phyloP scores from a whole-genome alignment of 2,329 filamentous ascomycete species.

The Dactylellina cionopaga region DNA sequence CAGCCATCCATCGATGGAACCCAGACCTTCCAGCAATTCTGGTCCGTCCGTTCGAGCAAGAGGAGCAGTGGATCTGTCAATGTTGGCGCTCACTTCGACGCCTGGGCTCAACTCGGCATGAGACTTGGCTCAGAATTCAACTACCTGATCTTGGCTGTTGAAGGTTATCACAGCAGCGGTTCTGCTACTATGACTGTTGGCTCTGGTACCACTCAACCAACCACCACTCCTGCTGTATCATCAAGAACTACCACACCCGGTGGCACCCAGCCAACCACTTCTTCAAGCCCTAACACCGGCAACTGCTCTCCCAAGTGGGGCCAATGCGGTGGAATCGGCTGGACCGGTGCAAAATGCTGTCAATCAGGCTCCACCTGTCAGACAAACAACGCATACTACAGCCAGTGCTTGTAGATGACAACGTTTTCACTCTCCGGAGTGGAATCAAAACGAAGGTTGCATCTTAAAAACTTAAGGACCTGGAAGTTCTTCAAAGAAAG shows the following conservation, averaged over 20 bases:
- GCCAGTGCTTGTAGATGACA: conserved; percentile 46
- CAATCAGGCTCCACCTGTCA: conserved; percentile 58
- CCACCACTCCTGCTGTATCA: conserved; percentile 14
- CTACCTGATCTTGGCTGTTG: conserved; percentile 68
- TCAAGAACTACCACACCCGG: conserved; percentile 1
- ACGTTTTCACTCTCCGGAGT: neutral
- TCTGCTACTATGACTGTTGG: conserved; percentile 64
- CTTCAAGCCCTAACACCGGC: conserved; percentile 4
- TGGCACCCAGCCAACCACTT: conserved; percentile 8
- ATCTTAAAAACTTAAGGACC: neutral
- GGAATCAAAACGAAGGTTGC: neutral
- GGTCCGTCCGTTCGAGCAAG: conserved; percentile 66
- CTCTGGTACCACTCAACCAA: conserved; percentile 12
- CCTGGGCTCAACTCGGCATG: conserved; percentile 66
- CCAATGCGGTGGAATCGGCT: conserved; percentile 60
- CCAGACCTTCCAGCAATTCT: conserved; percentile 67
- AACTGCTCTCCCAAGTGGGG: conserved; percentile 58
- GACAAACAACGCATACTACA: conserved; percentile 58
- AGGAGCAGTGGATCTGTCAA: conserved; percentile 66
- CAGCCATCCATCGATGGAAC: conserved; percentile 66
- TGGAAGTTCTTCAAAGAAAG: neutral
- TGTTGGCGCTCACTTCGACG: conserved; percentile 66
- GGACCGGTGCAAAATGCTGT: conserved; percentile 59
- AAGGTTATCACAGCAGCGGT: conserved; percentile 67
- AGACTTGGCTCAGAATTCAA: conserved; percentile 64